Evolutionary conservation across 2,329 filamentous ascomycete genomes (phyloP), one percentile per base, ranked within the genome.

Genomic region (Xylaria sp.): DNA sequence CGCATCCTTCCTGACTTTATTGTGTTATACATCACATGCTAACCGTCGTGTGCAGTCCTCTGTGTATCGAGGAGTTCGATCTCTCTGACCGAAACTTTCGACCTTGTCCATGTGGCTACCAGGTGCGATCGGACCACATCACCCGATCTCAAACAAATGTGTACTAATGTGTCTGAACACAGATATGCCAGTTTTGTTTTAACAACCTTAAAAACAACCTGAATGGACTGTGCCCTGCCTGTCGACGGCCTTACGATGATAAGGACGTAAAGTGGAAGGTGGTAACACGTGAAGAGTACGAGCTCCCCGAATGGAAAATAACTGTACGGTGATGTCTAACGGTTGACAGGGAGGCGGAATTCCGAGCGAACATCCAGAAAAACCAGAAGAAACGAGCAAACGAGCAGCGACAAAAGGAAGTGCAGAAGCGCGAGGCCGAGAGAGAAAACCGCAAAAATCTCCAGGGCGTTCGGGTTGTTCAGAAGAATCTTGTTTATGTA

Each of bases 111-210:
- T 99, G 96, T 80, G 96, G 96, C 71, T 99, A 99, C 79, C 95
- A 98, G 89, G 95, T 98, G 88, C 72, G 86, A 5, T 12, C 59
- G 6, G 23, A 37, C 32, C 54, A 44, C 18, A 54, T 44, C 37
- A 50, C n/a, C 52, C 41, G 34, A 60, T 13, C 51, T 37, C 69
- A 70, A 20, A 73, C 62, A 28, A 59, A 54, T 8, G 48, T 73
- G 28, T 62, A 73, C 69, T 70, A 51, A 72, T 46, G 52, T 52
- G 23, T 61, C 20, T 18, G 51, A 7, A 39, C 57, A 55, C 77
- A 98, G 94, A 95, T 99, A 80, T 99, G 96, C 82, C 97, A 99
- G 85, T 99, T 99, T 83, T 99, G 96, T 84, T 99, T 95, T 85
- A 98, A 99, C 83, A 99, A 98, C 81, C 97, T 99, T 81, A 97